These are phyloP conservation scores for Candolleomyces aberdarensis DNA, from an alignment of 768 basidiomycete species.

Conservation along the genomic window DNA sequence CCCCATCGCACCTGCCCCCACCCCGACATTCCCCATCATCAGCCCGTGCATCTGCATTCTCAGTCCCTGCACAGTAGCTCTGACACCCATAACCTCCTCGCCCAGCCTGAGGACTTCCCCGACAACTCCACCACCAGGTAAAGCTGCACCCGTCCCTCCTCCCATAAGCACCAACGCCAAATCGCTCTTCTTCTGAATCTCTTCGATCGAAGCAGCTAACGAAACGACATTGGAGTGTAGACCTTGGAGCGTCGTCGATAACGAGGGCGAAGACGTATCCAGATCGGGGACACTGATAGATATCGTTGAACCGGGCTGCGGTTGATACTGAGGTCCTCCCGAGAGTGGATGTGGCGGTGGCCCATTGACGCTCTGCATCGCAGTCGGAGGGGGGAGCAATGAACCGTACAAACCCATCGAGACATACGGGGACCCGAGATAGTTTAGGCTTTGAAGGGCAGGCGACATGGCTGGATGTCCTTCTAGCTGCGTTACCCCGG, in stretches of 20 bases:
- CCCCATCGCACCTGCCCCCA: not conserved
- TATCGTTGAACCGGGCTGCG: not conserved
- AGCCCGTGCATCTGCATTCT: slow-evolving; percentile 80
- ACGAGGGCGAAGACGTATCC: not conserved
- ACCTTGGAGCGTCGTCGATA: slow-evolving; percentile 10
- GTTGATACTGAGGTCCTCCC: not conserved
- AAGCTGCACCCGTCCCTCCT: slow-evolving; percentile 26
- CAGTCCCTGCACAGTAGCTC: slow-evolving; percentile 69
- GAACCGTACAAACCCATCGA: not conserved
- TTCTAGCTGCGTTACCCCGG: not conserved
- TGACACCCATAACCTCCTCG: slow-evolving; percentile 70
- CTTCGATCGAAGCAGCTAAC: slow-evolving; percentile 11
- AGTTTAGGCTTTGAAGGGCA: not conserved
- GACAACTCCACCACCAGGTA: slow-evolving; percentile 59
- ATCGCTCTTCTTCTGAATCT: slow-evolving; percentile 12
- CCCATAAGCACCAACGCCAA: slow-evolving; percentile 12
- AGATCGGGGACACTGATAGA: slow-evolving; percentile 3
- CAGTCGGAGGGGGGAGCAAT: too few species aligned
- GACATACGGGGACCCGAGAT: not conserved
- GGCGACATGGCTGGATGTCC: not conserved
- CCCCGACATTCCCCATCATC: slow-evolving; percentile 36
- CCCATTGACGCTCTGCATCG: not conserved
- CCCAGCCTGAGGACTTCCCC: slow-evolving; percentile 70
- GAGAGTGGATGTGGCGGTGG: not conserved
- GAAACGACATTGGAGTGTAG: slow-evolving; percentile 11